Base-by-base conservation (phyloP, 495 filamentous ascomycete species). In the Aspergillus funiculosus region DNA sequence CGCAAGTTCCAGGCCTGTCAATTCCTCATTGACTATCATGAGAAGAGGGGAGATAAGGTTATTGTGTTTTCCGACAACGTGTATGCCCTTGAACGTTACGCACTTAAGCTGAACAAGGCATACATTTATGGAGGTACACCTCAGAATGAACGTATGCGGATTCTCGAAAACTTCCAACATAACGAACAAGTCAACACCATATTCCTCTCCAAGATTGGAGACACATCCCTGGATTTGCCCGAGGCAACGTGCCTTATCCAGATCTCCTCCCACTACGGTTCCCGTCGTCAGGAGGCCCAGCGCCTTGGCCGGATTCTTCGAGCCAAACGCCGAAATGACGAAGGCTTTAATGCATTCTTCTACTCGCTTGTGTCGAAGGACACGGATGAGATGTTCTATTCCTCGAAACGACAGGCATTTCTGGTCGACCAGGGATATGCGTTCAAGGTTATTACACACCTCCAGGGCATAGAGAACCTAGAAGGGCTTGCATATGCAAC, bases 1-100 rank as follows among this genome's bases (percentile, higher is more conserved):
- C 75, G 83, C 34, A 97, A 98, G 64, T 95, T 96, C 64, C 92
- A 98, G 63, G 89, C 90, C 6, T 94, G 87, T 55, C 89, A 96
- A 54, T 95, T 90, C 62, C 77, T 99, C 6, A 99, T 99, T 58
- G 85, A 97, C 66, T 97, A 92, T 65, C 92, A 99, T 68, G 92
- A 99, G 65, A 81, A 80, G 39, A 81, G 92, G 42, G 92, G 94
- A 4, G 92, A 99, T 74, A 99, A 99, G 61, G 86, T 97, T 58
- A 97, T 99, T 52, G 94, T 99, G 43, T 99, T 97, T 64, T 94
- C 89, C 1, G 92, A 99, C 64, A 96, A 99, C 60, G 90, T 99
- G 51, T 99, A 90, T 63, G 90, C 94, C 0, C 76, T 98, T 31
- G 78, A 89, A 58, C 71, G 76, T 18, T 96, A 97, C 59, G 92